Evolutionary conservation across 208 protist species (phyloP), one percentile per base, ranked within the genome.

Genomic region (Angomonas desouzai): DNA sequence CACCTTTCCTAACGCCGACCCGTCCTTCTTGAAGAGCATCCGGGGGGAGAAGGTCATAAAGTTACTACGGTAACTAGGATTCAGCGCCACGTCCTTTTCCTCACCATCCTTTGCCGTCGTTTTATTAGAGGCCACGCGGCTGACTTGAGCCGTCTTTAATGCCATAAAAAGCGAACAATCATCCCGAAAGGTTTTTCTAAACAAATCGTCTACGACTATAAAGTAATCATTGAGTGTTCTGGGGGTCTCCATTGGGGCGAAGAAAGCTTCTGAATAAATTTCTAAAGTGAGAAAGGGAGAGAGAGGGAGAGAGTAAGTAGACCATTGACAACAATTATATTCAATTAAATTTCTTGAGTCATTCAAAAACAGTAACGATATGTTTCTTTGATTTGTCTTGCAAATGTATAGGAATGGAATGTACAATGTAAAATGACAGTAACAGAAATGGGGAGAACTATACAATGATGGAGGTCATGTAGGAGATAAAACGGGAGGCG

Each of bases 391-490:
- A n/a, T n/a, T n/a, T n/a, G n/a, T n/a, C n/a, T n/a, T n/a, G n/a
- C n/a, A n/a, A n/a, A n/a, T n/a, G n/a, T n/a, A 47, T 10, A 36
- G 27, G 18, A 43, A 28, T 3, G 34, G 25, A 33, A 30, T 64
- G 3, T 53, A 43, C 30, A 53, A 4, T 32, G 3, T 33, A 33
- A 11, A 51, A 36, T 7, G 30, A 57, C 28, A 57, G 28, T 3
- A 3, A 43, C 6, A 60, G 3, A 60, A 45, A 47, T 27, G 7
- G 1, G 33, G 16, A 47, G 33, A 33, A 29, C 76, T 63, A 97
- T 0, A 93, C 80, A 65, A 96, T 89, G 58, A 96, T 93, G 29
- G 79, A 90, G 1, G 86, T 94, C 62, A 98, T 85, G 59, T 96
- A 98, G 2, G 80, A 61, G 30, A 94, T 64, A 64, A 98, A 98